phyloP scores from a whole-genome alignment of 768 basidiomycete genomes.

The Kwoniella botswanensis region DNA sequence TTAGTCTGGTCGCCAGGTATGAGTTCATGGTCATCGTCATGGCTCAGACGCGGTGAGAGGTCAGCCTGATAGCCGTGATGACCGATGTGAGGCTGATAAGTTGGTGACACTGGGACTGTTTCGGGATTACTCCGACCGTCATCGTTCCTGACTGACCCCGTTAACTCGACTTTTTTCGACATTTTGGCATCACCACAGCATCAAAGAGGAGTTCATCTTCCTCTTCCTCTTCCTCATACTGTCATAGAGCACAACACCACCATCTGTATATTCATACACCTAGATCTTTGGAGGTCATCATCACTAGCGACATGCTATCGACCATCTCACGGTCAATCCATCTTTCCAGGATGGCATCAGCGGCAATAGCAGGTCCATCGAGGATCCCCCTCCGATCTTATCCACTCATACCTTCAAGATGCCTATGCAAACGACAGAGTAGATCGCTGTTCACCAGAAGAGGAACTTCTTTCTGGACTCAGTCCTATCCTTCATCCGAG shows the following conservation, averaged over 20 bases:
- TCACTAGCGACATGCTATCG: not conserved
- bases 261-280: not conserved
- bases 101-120: not conserved
- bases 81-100: not conserved
- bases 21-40: not conserved
- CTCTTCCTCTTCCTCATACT: not conserved
- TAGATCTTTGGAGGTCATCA: not conserved
- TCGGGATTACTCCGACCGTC: constrained; percentile 1
- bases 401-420: no score
- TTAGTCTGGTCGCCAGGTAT: no score
- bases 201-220: not conserved
- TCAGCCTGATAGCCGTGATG: not conserved
- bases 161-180: not conserved
- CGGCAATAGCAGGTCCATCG: constrained; percentile 9
- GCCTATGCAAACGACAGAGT: not conserved
- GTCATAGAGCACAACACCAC: not conserved
- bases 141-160: not conserved
- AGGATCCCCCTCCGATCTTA: not conserved
- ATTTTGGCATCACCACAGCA: not conserved
- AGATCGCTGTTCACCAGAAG: constrained; percentile 34
- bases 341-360: not conserved
- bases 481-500: constrained; percentile 34
- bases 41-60: not conserved
- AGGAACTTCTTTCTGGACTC: constrained; percentile 40
- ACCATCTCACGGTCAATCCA: constrained; percentile 1